A percentile compares a stretch with the other conserved stretches of the same genome.
These are phyloP conservation scores for Rhizophagus clarus DNA, from an alignment of 192 early-diverging fungal genomes.

Conservation along the genomic window DNA sequence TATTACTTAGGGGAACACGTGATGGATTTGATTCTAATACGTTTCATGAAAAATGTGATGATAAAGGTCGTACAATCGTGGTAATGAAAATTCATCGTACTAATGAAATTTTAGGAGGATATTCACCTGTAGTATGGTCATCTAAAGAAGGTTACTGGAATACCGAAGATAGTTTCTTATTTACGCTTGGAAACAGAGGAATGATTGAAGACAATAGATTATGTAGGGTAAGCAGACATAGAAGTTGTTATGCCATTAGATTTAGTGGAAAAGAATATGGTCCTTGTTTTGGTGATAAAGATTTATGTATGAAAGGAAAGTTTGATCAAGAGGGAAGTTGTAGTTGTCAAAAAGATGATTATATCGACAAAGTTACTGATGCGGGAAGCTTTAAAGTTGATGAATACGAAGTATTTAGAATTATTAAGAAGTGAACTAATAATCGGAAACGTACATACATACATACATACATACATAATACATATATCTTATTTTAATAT, in stretches of 20 bases:
- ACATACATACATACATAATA: too few relatives aligned
- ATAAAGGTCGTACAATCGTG: slow-evolving; percentile 12
- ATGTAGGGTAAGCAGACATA: slow-evolving; percentile 9
- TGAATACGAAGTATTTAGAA: slow-evolving; percentile 14
- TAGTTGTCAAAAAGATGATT: slow-evolving; percentile 29
- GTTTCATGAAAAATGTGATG: slow-evolving; percentile 26
- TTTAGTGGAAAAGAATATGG: slow-evolving; percentile 24
- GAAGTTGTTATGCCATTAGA: slow-evolving; percentile 29
- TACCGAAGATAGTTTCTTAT: slow-evolving; percentile 31
- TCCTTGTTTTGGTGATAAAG: slow-evolving; percentile 31
- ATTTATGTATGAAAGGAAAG: slow-evolving; percentile 17
- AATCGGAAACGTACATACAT: too few relatives aligned
- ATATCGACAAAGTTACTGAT: slow-evolving; percentile 20
- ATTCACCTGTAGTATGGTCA: slow-evolving; percentile 16
- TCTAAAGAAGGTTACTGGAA: slow-evolving; percentile 25
- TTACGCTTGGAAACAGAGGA: slow-evolving; percentile 18
- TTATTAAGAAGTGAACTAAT: slow-evolving; percentile 1
- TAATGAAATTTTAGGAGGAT: slow-evolving; percentile 22
- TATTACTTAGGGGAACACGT: slow-evolving; percentile 19
- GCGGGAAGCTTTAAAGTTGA: slow-evolving; percentile 8
- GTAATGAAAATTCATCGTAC: slow-evolving; percentile 21
- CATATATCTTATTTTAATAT: too few relatives aligned
- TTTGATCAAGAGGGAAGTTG: slow-evolving; percentile 26
- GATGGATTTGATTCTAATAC: slow-evolving; percentile 23
- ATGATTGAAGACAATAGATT: slow-evolving; percentile 19